Evolutionary conservation across 257 asterid species (phyloP).

Genomic region (Agastache rugosa): DNA sequence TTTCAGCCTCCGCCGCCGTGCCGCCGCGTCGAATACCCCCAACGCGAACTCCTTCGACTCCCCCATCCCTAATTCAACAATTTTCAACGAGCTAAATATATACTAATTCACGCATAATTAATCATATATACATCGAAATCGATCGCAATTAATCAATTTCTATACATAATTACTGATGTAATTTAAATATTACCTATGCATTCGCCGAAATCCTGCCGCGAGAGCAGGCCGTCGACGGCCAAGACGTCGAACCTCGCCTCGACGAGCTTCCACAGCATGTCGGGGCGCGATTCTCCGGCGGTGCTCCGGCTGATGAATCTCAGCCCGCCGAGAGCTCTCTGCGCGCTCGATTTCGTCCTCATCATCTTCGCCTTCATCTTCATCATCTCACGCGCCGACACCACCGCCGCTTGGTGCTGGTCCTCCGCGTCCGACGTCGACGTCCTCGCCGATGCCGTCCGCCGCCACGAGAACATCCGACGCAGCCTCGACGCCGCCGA

Average conservation of each 20-base stretch:
- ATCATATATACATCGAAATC: no score
- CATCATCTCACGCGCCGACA: constrained; percentile 71
- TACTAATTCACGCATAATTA: constrained; percentile 16
- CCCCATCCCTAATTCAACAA: constrained; percentile 62
- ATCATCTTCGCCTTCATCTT: constrained; percentile 66
- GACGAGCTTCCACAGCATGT: constrained; percentile 66
- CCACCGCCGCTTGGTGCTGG: constrained; percentile 44
- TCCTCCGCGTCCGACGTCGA: constrained; percentile 48
- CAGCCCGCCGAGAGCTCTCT: constrained; percentile 81
- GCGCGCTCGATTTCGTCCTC: constrained; percentile 79
- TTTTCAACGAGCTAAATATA: not conserved
- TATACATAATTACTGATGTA: no score
- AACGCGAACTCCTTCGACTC: constrained; percentile 91
- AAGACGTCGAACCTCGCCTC: constrained; percentile 69
- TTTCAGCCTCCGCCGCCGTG: constrained; percentile 73
- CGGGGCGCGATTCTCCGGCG: constrained; percentile 50
- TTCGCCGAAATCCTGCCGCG: constrained; percentile 83
- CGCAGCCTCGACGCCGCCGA: constrained; percentile 65
- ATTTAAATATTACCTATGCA: constrained; percentile 68
- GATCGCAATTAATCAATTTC: not conserved
- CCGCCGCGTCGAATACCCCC: constrained; percentile 83
- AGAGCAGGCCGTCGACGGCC: constrained; percentile 70
- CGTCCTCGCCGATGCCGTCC: constrained; percentile 42
- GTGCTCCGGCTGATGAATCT: constrained; percentile 76
- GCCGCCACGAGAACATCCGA: constrained; percentile 73